Percentiles rank a stretch among this genome's conserved stretches.
Evolutionary conservation across 2,329 filamentous ascomycete species (phyloP).

Genomic region (Teratosphaeria destructans): DNA sequence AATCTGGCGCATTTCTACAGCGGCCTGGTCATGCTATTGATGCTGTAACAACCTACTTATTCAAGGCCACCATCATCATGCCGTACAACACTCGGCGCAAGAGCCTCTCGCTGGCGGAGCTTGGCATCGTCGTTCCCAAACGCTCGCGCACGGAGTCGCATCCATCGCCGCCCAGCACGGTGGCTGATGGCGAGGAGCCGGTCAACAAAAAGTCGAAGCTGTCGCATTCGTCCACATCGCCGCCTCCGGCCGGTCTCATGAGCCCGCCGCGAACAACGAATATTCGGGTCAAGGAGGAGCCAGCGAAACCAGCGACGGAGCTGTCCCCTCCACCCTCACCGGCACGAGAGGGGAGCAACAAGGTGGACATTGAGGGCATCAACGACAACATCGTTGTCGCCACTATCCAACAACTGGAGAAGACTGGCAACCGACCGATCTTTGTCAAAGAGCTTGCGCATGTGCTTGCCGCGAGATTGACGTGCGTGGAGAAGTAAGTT

Average conservation of each 20-base stretch:
- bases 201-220: slow-evolving; percentile 59
- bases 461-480: slow-evolving; percentile 63
- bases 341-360: slow-evolving; percentile 38
- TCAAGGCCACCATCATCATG: slow-evolving; percentile 2
- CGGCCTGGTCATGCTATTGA: neutral
- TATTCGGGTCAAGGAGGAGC: slow-evolving; percentile 38
- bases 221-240: slow-evolving; percentile 47
- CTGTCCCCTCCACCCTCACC: slow-evolving; percentile 76
- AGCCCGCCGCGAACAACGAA: slow-evolving; percentile 34
- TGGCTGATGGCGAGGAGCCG: slow-evolving; percentile 49
- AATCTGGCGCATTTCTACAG: neutral
- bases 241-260: slow-evolving; percentile 28
- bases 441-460: slow-evolving; percentile 86
- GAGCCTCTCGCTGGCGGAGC: slow-evolving; percentile 80
- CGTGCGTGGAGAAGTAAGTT: slow-evolving; percentile 83
- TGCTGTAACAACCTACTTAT: neutral
- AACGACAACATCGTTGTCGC: slow-evolving; percentile 92
- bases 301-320: slow-evolving; percentile 41
- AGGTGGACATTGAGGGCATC: slow-evolving; percentile 71
- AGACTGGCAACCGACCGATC: slow-evolving; percentile 84
- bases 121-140: slow-evolving; percentile 76
- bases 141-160: slow-evolving; percentile 34
- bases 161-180: slow-evolving; percentile 51
- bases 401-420: slow-evolving; percentile 78
- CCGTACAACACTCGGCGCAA: slow-evolving; percentile 52